Evolutionary conservation across 495 filamentous ascomycete genomes (phyloP), one percentile per base, ranked within the genome.

Genomic region (Neurospora sp.): DNA sequence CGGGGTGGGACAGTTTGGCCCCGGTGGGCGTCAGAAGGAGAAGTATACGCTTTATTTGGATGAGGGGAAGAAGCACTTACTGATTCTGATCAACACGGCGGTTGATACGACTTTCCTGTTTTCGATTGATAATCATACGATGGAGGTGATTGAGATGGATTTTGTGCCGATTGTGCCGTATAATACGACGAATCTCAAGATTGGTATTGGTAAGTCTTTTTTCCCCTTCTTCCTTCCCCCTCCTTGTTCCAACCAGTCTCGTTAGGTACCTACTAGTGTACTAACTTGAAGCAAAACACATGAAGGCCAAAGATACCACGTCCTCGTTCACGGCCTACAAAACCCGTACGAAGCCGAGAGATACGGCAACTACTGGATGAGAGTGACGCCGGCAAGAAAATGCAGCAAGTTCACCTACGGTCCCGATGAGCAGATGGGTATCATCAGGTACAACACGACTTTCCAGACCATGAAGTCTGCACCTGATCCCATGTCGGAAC

Each of bases 281-380:
- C 22, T 22, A 22, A 41, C 40, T 41, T 16, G 11, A 39, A 40
- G 0, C 0, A 2, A 27, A 22, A n/a, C 22, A 16, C 18, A 73
- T 31, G 27, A 31, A 31, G 83, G 85, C 7, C 89, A 92, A 78
- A 84, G 90, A 27, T 91, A 90, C 78, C 84, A 91, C 73, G 79
- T 92, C 35, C 84, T 92, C 71, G 82, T 92, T 27, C 83, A 84
- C 68, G 66, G 89, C 89, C 9, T 83, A 87, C 46, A 81, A 85
- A 69, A 74, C 70, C 68, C 72, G 3, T 71, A 70, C 38, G 41
- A 37, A 11, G 68, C 38, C 7, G 69, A 70, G 22, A 22, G 68
- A 6, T 68, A 73, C 68, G 79, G 75, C 27, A 82, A 85, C 72
- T 91, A 88, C 79, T 92, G 90, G 90, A 73, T 73, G 68, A 10